Conservation (phyloP, 306 rosid species). For the Chamaecrista fasciculata region DNA sequence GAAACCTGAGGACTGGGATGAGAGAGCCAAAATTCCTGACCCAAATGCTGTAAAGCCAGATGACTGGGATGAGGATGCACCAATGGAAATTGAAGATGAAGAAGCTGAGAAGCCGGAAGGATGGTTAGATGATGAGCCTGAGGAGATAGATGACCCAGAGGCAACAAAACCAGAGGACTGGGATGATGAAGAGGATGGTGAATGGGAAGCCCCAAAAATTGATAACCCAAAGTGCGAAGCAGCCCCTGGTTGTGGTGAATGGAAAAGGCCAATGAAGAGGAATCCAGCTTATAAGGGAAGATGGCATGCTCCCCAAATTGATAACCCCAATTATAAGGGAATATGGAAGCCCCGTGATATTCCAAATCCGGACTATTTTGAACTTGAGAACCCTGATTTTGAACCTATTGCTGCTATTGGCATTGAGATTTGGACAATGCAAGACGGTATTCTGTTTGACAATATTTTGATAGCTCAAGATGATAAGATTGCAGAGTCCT, state of each 20-base stretch:
- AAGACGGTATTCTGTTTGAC: constrained; percentile 90
- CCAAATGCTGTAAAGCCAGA: constrained; percentile 83
- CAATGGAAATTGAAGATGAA: constrained; percentile 78
- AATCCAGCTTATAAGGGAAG: constrained; percentile 93
- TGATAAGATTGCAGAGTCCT: constrained; percentile 68
- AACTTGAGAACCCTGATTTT: constrained; percentile 68
- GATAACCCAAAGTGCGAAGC: constrained; percentile 71
- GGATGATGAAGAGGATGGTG: constrained; percentile 96
- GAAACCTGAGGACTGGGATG: constrained; percentile 99
- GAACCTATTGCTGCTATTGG: constrained; percentile 89
- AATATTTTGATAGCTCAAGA: constrained; percentile 70
- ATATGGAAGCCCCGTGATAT: constrained; percentile 85
- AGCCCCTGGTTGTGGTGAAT: constrained; percentile 92
- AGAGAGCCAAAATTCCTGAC: constrained; percentile 81
- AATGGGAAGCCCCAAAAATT: constrained; percentile 82
- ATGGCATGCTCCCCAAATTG: constrained; percentile 91
- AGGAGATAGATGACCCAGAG: constrained; percentile 86
- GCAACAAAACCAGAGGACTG: constrained; percentile 87
- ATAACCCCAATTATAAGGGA: constrained; percentile 89
- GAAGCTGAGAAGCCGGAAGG: constrained; percentile 97
- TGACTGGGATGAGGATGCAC: constrained; percentile 98
- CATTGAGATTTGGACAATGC: constrained; percentile 99
- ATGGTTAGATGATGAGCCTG: constrained; percentile 97
- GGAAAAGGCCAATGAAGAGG: constrained; percentile 88
- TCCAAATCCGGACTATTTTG: constrained; percentile 84